These are phyloP conservation scores for Colletotrichum tanaceti DNA, from an alignment of 2,329 filamentous ascomycete genomes.

Conservation along the genomic window DNA sequence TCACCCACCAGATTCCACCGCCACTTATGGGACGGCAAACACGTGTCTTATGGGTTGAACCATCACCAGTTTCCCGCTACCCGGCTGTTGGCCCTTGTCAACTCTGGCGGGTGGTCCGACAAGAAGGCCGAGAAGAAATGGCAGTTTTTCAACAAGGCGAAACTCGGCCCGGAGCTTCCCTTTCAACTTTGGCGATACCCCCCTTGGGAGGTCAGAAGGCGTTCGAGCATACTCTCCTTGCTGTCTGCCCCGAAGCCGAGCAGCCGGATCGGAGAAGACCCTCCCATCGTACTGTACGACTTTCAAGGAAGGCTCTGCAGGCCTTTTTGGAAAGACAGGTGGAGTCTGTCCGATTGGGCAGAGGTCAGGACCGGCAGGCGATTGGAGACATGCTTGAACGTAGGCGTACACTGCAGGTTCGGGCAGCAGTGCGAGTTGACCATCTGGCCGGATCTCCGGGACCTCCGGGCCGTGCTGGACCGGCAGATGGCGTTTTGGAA, in stretches of 20 bases:
- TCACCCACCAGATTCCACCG: constrained; percentile 38
- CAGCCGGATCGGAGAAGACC: background rate
- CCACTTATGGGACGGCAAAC: constrained; percentile 36
- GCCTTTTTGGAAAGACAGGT: background rate
- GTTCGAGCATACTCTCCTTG: background rate
- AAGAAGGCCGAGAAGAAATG: constrained; percentile 29
- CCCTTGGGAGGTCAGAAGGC: constrained; percentile 23
- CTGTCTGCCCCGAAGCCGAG: background rate
- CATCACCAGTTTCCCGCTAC: constrained; percentile 40
- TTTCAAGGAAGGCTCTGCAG: background rate
- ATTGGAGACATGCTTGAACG: constrained; percentile 11
- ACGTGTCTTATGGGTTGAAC: constrained; percentile 37
- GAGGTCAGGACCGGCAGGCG: constrained; percentile 17
- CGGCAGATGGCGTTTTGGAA: constrained; percentile 39
- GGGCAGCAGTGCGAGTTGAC: constrained; percentile 32
- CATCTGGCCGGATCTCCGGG: constrained; percentile 28
- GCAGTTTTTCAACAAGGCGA: constrained; percentile 24
- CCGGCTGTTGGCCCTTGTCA: constrained; percentile 17
- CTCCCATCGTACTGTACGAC: background rate
- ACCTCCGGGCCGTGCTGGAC: constrained; percentile 27
- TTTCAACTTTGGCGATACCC: constrained; percentile 38
- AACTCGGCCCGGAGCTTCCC: constrained; percentile 21
- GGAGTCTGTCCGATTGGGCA: constrained; percentile 33
- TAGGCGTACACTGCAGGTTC: constrained; percentile 4
- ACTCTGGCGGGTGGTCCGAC: constrained; percentile 35